These are phyloP conservation scores for Piloderma croceum DNA, from an alignment of 768 basidiomycete genomes.

Conservation along the genomic window DNA sequence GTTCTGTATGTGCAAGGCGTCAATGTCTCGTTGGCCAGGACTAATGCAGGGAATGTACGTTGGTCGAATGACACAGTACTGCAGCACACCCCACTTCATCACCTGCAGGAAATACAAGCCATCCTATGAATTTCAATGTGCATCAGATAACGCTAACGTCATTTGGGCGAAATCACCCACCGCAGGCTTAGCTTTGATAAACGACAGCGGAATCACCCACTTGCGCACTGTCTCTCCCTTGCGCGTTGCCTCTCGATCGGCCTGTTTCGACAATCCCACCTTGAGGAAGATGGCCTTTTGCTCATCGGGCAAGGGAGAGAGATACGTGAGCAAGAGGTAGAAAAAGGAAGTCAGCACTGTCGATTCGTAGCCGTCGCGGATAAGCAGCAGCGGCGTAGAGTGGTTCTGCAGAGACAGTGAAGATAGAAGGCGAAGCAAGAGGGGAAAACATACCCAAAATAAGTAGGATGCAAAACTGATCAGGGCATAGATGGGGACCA, in stretches of 20 bases:
- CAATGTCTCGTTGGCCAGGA: not conserved
- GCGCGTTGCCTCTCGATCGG: constrained; percentile 38
- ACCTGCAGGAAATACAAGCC: constrained; percentile 66
- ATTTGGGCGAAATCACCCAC: constrained; percentile 26
- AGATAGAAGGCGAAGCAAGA: not conserved
- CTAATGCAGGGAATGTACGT: constrained; percentile 29
- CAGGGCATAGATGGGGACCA: constrained; percentile 71
- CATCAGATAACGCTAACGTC: constrained; percentile 10
- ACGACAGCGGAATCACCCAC: constrained; percentile 70
- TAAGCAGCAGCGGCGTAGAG: constrained; percentile 60
- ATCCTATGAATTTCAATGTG: constrained; percentile 32
- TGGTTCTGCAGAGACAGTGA: constrained; percentile 41
- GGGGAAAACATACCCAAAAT: constrained; percentile 51
- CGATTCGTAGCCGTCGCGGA: constrained; percentile 73
- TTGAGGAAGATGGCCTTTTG: constrained; percentile 58
- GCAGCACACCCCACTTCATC: constrained; percentile 74
- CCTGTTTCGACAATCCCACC: constrained; percentile 50
- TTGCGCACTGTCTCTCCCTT: constrained; percentile 42
- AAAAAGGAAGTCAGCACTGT: constrained; percentile 74
- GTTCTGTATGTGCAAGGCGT: constrained; percentile 29
- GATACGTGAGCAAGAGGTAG: constrained; percentile 66
- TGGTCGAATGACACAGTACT: constrained; percentile 65
- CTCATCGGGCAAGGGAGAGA: constrained; percentile 56
- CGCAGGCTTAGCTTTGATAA: constrained; percentile 55
- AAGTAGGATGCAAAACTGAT: constrained; percentile 65